Base-by-base conservation (phyloP, 192 early-diverging fungal species). In the Haplosporangium gracile region DNA sequence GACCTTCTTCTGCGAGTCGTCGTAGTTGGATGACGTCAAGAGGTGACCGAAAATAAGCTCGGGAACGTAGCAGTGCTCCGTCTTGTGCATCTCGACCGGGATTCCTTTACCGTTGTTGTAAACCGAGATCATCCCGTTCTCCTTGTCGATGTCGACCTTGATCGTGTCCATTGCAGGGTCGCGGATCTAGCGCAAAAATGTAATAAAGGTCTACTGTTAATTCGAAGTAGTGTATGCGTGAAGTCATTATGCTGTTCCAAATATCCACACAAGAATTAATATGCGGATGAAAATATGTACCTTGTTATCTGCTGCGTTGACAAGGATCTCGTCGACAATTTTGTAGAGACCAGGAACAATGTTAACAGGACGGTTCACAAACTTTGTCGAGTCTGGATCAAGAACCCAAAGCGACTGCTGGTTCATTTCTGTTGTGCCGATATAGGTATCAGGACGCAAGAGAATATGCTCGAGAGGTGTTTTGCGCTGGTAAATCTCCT, bases 11-110 rank as follows among this genome's bases (percentile, higher is more conserved):
- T 99, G 94, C 18, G 93, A 89, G 88, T 99, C 98, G 87, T 99
- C 94, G 87, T 99, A 99, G 91, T 99, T 99, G 69, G 96, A 97
- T 9, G 97, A 98, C 2, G 98, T 99, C 39, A 99, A 90, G 39
- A 99, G 89, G 78, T 99, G 97, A 1, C 98, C 98, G 89, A 99
- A 99, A 75, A 99, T 98, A 53, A 99, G 92, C 76, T 99, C 98
- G 0, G 98, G 98, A 6, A 99, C 97, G 70, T 98, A 99, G 40
- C 97, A 92, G 22, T 93, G 85, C 87, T 99, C 96, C 72, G 96
- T 93, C 68, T 94, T 91, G 84, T 99, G 98, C 26, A 98, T 95
- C 82, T 97, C 94, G 53, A 99, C 91, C 0, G 98, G 98, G 72
- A 99, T 99, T 38, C 98, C 98, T 80, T 91, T 90, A 63, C 98